phyloP scores from a whole-genome alignment of 148 eudicot species.

The Hydrangea macrophylla region DNA sequence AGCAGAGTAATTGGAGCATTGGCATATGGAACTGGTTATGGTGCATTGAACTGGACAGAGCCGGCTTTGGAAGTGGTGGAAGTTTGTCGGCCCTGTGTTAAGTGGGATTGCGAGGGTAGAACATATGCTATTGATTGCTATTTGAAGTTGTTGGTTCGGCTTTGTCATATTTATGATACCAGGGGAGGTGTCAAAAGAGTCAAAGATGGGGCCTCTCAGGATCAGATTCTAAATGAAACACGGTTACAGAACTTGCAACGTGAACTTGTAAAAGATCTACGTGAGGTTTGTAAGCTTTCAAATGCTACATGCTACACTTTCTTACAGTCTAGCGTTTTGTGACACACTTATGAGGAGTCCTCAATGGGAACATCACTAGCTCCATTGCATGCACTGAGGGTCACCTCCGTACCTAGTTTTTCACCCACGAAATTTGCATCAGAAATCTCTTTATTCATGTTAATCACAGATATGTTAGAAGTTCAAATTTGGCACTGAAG shows the following conservation, averaged over 20 bases:
- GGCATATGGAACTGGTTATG: slow-evolving; percentile 99
- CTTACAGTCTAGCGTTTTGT: not conserved
- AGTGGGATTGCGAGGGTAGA: slow-evolving; percentile 98
- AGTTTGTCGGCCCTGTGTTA: slow-evolving; percentile 96
- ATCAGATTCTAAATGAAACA: slow-evolving; percentile 93
- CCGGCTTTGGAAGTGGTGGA: slow-evolving; percentile 98
- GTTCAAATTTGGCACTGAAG: too few species aligned
- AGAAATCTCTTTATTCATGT: too few species aligned
- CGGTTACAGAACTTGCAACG: slow-evolving; percentile 90
- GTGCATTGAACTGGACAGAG: slow-evolving; percentile 98
- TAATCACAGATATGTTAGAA: too few species aligned
- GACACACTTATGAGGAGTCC: not conserved
- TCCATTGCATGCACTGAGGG: too few species aligned
- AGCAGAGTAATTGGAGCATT: slow-evolving; percentile 99
- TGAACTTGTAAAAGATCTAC: slow-evolving; percentile 83
- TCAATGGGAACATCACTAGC: too few species aligned
- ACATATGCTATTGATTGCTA: slow-evolving; percentile 98
- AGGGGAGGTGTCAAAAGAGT: slow-evolving; percentile 96
- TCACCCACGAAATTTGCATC: not conserved
- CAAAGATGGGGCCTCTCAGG: slow-evolving; percentile 98
- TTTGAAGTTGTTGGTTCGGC: slow-evolving; percentile 88
- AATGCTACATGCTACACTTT: not conserved
- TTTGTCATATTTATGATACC: slow-evolving; percentile 96
- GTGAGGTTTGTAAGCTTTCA: slow-evolving; percentile 52
- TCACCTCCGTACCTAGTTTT: not conserved